phyloP scores from a whole-genome alignment of 495 filamentous ascomycete species.

The Daldinia vernicosa region DNA sequence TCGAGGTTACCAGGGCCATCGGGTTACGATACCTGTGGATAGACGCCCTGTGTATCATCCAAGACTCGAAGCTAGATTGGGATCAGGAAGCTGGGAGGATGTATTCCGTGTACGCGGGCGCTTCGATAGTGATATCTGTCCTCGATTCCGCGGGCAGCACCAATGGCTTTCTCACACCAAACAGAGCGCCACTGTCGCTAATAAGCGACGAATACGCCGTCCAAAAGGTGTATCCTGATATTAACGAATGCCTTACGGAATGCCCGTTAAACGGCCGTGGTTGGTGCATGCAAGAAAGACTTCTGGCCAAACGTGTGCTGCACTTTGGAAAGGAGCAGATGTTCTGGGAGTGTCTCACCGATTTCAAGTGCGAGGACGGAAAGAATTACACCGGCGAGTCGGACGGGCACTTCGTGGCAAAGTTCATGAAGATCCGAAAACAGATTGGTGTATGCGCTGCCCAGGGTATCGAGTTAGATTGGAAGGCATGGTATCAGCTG shows the following conservation, averaged over 20 bases:
- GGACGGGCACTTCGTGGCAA: slow-evolving; percentile 20
- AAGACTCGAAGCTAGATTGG: slow-evolving; percentile 39
- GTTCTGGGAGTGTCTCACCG: slow-evolving; percentile 36
- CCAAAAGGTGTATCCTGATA: slow-evolving; percentile 28
- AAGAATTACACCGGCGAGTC: slow-evolving; percentile 5
- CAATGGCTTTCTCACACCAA: slow-evolving; percentile 30
- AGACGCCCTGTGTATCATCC: slow-evolving; percentile 50
- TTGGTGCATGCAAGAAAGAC: slow-evolving; percentile 41
- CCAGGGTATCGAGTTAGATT: slow-evolving; percentile 14
- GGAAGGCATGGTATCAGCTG: slow-evolving; percentile 35
- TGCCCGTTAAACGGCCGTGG: slow-evolving; percentile 40
- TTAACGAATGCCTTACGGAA: slow-evolving; percentile 28
- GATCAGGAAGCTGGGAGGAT: slow-evolving; percentile 36
- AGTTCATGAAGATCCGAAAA: slow-evolving; percentile 24
- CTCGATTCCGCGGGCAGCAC: slow-evolving; percentile 17
- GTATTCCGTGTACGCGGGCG: slow-evolving; percentile 38
- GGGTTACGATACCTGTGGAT: slow-evolving; percentile 46
- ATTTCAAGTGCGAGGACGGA: slow-evolving; percentile 31
- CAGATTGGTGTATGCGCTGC: slow-evolving; percentile 19
- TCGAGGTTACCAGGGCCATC: slow-evolving; percentile 38
- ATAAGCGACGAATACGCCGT: slow-evolving; percentile 25
- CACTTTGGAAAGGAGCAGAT: slow-evolving; percentile 37
- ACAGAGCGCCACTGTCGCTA: slow-evolving; percentile 7
- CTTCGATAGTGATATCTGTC: slow-evolving; percentile 37
- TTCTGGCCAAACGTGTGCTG: slow-evolving; percentile 26